These are phyloP conservation scores for Myriosclerotinia curreyana DNA, from an alignment of 2,329 filamentous ascomycete genomes.

Conservation along the genomic window DNA sequence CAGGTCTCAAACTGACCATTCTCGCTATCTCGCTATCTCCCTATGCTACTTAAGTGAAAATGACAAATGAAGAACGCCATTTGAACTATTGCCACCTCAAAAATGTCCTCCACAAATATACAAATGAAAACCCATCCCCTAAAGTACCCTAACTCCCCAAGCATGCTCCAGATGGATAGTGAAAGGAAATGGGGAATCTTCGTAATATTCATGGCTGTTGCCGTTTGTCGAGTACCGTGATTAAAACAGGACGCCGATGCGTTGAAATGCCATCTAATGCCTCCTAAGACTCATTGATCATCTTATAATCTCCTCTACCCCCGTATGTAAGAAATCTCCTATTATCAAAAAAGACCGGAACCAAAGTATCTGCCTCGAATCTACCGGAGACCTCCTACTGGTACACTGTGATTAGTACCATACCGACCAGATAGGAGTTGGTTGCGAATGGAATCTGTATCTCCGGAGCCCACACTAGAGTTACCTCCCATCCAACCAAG, in stretches of 20 bases:
- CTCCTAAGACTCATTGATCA: constrained; percentile 11
- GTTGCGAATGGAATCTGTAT: constrained; percentile 58
- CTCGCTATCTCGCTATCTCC: not conserved
- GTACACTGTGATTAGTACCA: constrained; percentile 51
- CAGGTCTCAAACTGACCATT: constrained; percentile 8
- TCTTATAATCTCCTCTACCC: constrained; percentile 21
- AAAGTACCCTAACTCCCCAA: constrained; percentile 31
- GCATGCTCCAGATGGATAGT: constrained; percentile 28
- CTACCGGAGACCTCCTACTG: constrained; percentile 57
- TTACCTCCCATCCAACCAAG: constrained; percentile 71
- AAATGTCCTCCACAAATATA: constrained; percentile 30
- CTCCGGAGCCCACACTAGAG: constrained; percentile 34
- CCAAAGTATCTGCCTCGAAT: not conserved
- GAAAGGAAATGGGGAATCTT: constrained; percentile 34
- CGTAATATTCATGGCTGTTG: constrained; percentile 37
- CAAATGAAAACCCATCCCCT: constrained; percentile 27
- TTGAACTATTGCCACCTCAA: constrained; percentile 29
- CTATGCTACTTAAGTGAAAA: constrained; percentile 24
- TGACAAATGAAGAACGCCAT: constrained; percentile 34
- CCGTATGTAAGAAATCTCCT: constrained; percentile 35
- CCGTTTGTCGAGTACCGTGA: constrained; percentile 25
- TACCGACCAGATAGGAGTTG: constrained; percentile 61
- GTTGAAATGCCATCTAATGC: constrained; percentile 21
- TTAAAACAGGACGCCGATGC: constrained; percentile 21
- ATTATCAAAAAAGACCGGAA: not conserved